A percentile compares a stretch with the other conserved stretches of the same genome.
phyloP scores from a whole-genome alignment of 2,329 filamentous ascomycete genomes.

The Hypoxylon sp. region DNA sequence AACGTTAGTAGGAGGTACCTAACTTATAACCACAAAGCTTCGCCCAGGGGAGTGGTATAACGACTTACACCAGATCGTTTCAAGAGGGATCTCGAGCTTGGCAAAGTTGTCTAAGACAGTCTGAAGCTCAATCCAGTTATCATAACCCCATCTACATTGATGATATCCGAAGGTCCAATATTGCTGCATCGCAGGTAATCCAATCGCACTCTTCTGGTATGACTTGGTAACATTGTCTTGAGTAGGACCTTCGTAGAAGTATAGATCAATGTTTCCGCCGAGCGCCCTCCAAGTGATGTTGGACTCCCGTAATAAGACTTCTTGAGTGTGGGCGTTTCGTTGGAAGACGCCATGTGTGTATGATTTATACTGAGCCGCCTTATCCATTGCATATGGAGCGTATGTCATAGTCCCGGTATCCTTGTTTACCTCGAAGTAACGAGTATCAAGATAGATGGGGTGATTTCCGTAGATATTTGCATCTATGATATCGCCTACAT shows the following conservation, averaged over 20 bases:
- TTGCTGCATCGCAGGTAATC: conserved; percentile 82
- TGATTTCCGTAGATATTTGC: conserved; percentile 82
- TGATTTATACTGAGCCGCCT: conserved; percentile 70
- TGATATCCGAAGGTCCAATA: conserved; percentile 88
- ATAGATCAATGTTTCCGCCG: conserved; percentile 83
- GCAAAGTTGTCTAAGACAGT: conserved; percentile 78
- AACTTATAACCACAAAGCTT: conserved; percentile 56
- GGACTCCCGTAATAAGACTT: conserved; percentile 74
- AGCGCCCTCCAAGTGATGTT: conserved; percentile 81
- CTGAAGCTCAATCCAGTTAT: conserved; percentile 77
- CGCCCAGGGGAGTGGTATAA: neutral
- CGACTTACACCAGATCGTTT: conserved; percentile 75
- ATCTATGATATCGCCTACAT: conserved; percentile 75
- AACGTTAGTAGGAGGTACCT: conserved; percentile 56
- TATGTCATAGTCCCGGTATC: conserved; percentile 65
- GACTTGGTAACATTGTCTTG: conserved; percentile 77
- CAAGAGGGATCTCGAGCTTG: conserved; percentile 75
- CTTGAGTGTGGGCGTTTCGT: conserved; percentile 82
- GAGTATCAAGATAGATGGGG: conserved; percentile 84
- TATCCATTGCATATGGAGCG: conserved; percentile 67
- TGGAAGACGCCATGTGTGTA: conserved; percentile 83
- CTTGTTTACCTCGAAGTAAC: conserved; percentile 74
- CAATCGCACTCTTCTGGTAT: conserved; percentile 77
- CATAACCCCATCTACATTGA: conserved; percentile 87
- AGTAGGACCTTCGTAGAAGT: conserved; percentile 81